Conservation (phyloP, 495 filamentous ascomycete species). For the Aspergillus homomorphus region DNA sequence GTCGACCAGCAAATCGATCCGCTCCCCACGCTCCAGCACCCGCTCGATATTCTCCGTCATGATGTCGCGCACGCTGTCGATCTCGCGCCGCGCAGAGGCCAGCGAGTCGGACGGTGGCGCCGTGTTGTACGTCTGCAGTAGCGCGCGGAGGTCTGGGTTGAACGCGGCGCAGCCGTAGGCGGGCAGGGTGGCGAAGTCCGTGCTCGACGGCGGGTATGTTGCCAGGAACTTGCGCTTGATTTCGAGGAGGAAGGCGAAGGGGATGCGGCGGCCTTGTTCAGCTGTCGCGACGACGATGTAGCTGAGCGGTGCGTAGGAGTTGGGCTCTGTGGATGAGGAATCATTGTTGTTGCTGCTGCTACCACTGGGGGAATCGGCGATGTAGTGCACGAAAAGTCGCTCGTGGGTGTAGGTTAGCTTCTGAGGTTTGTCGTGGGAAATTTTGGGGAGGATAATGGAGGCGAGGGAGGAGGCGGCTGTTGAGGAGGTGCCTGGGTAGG, state of each 20-base stretch:
- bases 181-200: constrained; percentile 73
- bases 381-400: constrained; percentile 91
- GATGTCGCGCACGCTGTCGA: constrained; percentile 88
- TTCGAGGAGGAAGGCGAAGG: constrained; percentile 89
- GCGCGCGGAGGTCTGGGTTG: constrained; percentile 68
- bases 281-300: constrained; percentile 80
- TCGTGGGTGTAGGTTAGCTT: constrained; percentile 94
- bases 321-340: constrained; percentile 32
- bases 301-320: constrained; percentile 72
- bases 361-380: constrained; percentile 75
- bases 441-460: constrained; percentile 93
- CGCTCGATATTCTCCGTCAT: constrained; percentile 99
- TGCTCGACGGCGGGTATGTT: constrained; percentile 62
- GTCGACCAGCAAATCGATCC: constrained; percentile 92
- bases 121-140: constrained; percentile 85
- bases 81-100: constrained; percentile 76
- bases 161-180: constrained; percentile 89
- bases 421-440: constrained; percentile 72
- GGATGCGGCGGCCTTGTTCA: constrained; percentile 77
- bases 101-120: constrained; percentile 82
- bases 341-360: constrained; percentile 26
- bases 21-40: constrained; percentile 88
- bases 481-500: constrained; percentile 65
- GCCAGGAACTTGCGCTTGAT: constrained; percentile 84
- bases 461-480: constrained; percentile 78